These are phyloP conservation scores for Aspergillus ustus DNA, from an alignment of 2,329 filamentous ascomycete species.

Conservation along the genomic window DNA sequence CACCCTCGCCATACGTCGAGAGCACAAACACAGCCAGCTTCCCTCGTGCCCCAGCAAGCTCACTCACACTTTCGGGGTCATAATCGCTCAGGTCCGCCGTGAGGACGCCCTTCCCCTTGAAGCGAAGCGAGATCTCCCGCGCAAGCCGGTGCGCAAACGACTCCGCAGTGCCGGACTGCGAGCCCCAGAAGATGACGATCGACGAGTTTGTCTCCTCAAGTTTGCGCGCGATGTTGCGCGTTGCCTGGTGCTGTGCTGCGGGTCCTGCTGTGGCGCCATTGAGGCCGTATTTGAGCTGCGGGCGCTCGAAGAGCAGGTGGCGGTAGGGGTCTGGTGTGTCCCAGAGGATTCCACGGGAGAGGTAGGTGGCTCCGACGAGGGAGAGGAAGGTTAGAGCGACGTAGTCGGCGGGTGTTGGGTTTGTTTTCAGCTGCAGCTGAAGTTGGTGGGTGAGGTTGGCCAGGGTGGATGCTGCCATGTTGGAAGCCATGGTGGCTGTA, in stretches of 20 bases:
- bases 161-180: slow-evolving; percentile 92
- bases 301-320: slow-evolving; percentile 55
- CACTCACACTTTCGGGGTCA: slow-evolving; percentile 83
- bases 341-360: slow-evolving; percentile 52
- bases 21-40: slow-evolving; percentile 89
- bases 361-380: slow-evolving; percentile 44
- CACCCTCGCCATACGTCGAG: slow-evolving; percentile 92
- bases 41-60: slow-evolving; percentile 68
- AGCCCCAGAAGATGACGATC: slow-evolving; percentile 91
- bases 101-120: slow-evolving; percentile 75
- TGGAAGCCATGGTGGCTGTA: too few species aligned
- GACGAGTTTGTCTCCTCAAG: slow-evolving; percentile 58
- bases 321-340: slow-evolving; percentile 56
- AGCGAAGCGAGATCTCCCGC: slow-evolving; percentile 88
- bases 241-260: slow-evolving; percentile 34
- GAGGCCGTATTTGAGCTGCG: slow-evolving; percentile 46
- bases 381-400: slow-evolving; percentile 42
- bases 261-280: slow-evolving; percentile 17
- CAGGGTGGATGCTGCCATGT: too few species aligned
- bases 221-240: slow-evolving; percentile 53
- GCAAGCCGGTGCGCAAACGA: slow-evolving; percentile 88
- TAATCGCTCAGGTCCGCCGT: slow-evolving; percentile 92
- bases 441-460: not conserved
- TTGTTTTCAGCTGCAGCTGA: not conserved
- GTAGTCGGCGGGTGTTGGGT: slow-evolving; percentile 38